Conservation (phyloP, 1,139 yeast species). For the Yamadazyma taylorii region DNA sequence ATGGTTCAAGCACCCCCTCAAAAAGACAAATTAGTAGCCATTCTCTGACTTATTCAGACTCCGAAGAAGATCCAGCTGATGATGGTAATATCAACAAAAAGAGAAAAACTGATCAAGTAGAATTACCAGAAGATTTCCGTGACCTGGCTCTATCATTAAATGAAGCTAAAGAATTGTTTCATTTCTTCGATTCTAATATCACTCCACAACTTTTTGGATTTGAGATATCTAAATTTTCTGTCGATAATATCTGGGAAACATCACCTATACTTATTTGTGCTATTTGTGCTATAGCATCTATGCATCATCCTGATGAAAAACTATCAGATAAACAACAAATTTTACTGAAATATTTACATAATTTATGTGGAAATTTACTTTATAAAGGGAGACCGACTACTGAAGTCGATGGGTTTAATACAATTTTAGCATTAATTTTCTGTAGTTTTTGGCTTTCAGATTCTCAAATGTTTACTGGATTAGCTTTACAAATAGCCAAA, state of each 20-base stretch:
- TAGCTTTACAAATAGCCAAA: conserved; percentile 64
- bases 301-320: conserved; percentile 49
- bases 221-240: conserved; percentile 51
- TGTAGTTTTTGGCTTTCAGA: conserved; percentile 73
- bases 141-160: conserved; percentile 32
- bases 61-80: conserved; percentile 2
- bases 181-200: conserved; percentile 54
- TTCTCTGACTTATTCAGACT: background rate
- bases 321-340: conserved; percentile 36
- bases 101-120: conserved; percentile 1
- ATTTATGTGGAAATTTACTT: conserved; percentile 46
- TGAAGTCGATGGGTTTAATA: conserved; percentile 56
- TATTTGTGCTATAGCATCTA: conserved; percentile 61
- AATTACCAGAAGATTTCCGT: conserved; percentile 34
- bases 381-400: conserved; percentile 40
- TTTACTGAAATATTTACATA: conserved; percentile 45
- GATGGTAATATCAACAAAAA: conserved; percentile 4
- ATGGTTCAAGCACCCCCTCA: conserved; percentile 1
- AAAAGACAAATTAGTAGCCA: conserved; percentile 9
- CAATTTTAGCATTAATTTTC: conserved; percentile 60
- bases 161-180: conserved; percentile 53
- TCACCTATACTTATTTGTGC: conserved; percentile 65
- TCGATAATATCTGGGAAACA: conserved; percentile 52
- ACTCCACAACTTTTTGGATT: conserved; percentile 70
- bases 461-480: conserved; percentile 64